Evolutionary conservation across 495 filamentous ascomycete species (phyloP), one percentile per base, ranked within the genome.

Genomic region (Xanthoparmelia taractica): DNA sequence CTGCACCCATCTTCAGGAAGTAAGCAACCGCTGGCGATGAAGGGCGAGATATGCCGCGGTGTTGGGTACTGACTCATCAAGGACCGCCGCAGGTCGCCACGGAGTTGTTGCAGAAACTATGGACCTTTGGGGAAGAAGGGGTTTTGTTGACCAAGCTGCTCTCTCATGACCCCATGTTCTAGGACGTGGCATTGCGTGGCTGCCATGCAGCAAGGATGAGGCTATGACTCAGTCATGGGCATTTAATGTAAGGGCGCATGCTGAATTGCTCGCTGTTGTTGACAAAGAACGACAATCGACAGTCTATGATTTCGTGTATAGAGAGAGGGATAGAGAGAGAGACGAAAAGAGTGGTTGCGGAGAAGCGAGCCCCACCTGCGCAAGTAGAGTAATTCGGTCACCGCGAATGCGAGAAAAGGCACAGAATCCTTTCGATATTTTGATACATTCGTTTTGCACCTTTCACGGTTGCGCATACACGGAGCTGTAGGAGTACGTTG

Each of bases 41-140:
- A 36, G n/a, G 36, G 27, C 60, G 34, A 18, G 2, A 43, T 8
- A n/a, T 8, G 8, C 3, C 33, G 23, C 12, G 10, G 25, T 47
- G 11, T 29, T 36, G 36, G 15, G 15, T 13, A 45, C 85, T 67
- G 84, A 94, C 90, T 96, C 90, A 78, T 97, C 92, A 59, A 97
- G 75, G n/a, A 88, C 85, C 41, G 85, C 84, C 31, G 87, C 87
- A 23, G 89, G 89, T 58, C 90, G 81, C 90, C 90, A 96, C 74
- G 86, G 85, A 13, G 88, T 82, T 33, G 79, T 72, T 36, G 60
- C 52, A 38, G 64, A 65, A 40, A 54, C 33, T 47, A 54, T 59
- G 18, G 62, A 25, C 15, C 57, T 31, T 36, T 33, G 64, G 56
- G 31, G 47, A 23, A 38, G 20, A 33, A 40, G 27, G 10, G 23